Percentiles rank a stretch among this genome's conserved stretches.
These are phyloP conservation scores for Asterophora lycoperdoides DNA, from an alignment of 768 basidiomycete genomes.

Conservation along the genomic window DNA sequence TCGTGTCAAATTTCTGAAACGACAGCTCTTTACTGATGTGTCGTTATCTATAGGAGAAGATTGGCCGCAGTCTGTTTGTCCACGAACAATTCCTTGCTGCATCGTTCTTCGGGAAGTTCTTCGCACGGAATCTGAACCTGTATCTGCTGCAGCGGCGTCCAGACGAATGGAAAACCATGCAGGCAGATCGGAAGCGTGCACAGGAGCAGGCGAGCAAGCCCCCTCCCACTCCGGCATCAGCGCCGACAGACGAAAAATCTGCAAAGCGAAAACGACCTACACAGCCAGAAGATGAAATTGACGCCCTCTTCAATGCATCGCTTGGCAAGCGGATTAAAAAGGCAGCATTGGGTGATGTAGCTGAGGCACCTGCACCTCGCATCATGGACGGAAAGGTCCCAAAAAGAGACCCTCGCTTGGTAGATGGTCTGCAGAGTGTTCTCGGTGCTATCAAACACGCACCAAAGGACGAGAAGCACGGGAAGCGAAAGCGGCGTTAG, in stretches of 20 bases:
- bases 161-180: constrained; percentile 78
- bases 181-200: constrained; percentile 42
- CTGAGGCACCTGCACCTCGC: not conserved
- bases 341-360: constrained; percentile 34
- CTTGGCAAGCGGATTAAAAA: constrained; percentile 60
- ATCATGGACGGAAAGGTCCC: constrained; percentile 10
- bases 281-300: constrained; percentile 63
- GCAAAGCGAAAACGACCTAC: constrained; percentile 42
- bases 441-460: constrained; percentile 58
- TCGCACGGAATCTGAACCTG: constrained; percentile 73
- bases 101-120: constrained; percentile 86
- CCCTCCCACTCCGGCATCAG: not conserved
- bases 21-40: constrained; percentile 1
- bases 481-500: constrained; percentile 21
- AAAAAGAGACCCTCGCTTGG: constrained; percentile 16
- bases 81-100: constrained; percentile 69
- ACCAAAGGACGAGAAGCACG: constrained; percentile 42
- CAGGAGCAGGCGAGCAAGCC: constrained; percentile 13
- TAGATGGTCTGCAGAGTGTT: constrained; percentile 43
- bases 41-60: constrained; percentile 66
- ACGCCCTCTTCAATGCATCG: constrained; percentile 58
- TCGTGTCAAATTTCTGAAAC: constrained; percentile 13
- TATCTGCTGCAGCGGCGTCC: constrained; percentile 74
- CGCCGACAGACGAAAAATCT: not conserved
- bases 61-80: constrained; percentile 73